These are phyloP conservation scores for Fennellomyces sp. DNA, from an alignment of 371 early-diverging fungal genomes.

Conservation along the genomic window DNA sequence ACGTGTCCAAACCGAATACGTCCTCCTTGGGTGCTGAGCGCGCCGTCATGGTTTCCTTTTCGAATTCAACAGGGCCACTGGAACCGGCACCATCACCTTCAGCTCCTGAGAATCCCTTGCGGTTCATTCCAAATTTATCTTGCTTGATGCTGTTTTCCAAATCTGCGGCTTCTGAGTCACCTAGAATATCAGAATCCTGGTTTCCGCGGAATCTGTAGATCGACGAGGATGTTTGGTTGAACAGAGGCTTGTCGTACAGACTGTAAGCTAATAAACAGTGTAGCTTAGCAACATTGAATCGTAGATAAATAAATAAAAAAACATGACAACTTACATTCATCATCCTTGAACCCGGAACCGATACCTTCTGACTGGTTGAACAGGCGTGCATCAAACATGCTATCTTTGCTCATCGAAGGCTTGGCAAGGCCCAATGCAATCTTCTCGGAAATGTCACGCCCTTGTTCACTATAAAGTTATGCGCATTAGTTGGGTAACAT, in stretches of 20 bases:
- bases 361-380: slow-evolving; percentile 92
- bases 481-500: not conserved
- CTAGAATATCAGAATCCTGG: slow-evolving; percentile 70
- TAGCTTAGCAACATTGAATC: too few relatives aligned
- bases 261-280: slow-evolving; percentile 61
- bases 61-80: slow-evolving; percentile 93
- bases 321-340: slow-evolving; percentile 59
- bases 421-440: slow-evolving; percentile 95
- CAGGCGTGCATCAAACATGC: slow-evolving; percentile 92
- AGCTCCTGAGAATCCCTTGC: slow-evolving; percentile 71
- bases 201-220: slow-evolving; percentile 85
- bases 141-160: slow-evolving; percentile 71
- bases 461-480: slow-evolving; percentile 50
- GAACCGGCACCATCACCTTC: slow-evolving; percentile 53
- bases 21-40: slow-evolving; percentile 27
- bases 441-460: slow-evolving; percentile 97
- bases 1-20: slow-evolving; percentile 68
- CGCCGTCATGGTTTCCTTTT: slow-evolving; percentile 62
- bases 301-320: too few relatives aligned
- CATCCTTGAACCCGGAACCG: slow-evolving; percentile 85
- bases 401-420: slow-evolving; percentile 85
- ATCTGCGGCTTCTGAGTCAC: slow-evolving; percentile 70
- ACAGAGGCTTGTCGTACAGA: slow-evolving; percentile 91
- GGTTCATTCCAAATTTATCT: slow-evolving; percentile 70
- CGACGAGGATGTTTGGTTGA: slow-evolving; percentile 68